phyloP scores from a whole-genome alignment of 78 protist species.

The Dictyostelium purpureum region DNA sequence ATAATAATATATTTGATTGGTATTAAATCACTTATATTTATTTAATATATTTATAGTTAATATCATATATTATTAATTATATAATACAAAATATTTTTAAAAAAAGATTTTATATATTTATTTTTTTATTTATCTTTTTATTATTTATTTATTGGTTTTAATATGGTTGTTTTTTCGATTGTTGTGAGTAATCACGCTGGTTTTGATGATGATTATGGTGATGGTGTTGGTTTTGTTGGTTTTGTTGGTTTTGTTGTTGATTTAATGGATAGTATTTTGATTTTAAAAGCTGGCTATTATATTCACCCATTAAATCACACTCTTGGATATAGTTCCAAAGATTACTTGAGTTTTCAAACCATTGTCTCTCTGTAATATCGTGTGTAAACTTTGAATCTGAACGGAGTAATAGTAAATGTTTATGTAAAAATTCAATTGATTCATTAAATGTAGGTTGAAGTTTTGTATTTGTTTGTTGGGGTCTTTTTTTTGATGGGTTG shows the following conservation, averaged over 20 bases:
- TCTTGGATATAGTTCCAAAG: constrained; percentile 28
- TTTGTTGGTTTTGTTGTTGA: too few species aligned
- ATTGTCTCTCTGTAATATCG: constrained; percentile 23
- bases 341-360: constrained; percentile 34
- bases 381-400: constrained; percentile 15
- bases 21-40: neutral
- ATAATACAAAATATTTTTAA: too few species aligned
- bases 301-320: neutral
- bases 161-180: neutral
- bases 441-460: constrained; percentile 31
- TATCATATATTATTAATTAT: too few species aligned
- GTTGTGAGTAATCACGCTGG: neutral
- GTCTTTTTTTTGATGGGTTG: neutral
- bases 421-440: constrained; percentile 23
- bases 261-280: constrained; percentile 10
- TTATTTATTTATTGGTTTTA: neutral
- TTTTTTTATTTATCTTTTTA: too few species aligned
- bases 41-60: too few species aligned
- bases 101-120: too few species aligned
- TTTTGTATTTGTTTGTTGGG: neutral
- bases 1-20: neutral
- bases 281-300: neutral
- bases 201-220: neutral
- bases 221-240: neutral
- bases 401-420: constrained; percentile 1